phyloP scores from a whole-genome alignment of 179 eudicot species.

The Silene coronaria region DNA sequence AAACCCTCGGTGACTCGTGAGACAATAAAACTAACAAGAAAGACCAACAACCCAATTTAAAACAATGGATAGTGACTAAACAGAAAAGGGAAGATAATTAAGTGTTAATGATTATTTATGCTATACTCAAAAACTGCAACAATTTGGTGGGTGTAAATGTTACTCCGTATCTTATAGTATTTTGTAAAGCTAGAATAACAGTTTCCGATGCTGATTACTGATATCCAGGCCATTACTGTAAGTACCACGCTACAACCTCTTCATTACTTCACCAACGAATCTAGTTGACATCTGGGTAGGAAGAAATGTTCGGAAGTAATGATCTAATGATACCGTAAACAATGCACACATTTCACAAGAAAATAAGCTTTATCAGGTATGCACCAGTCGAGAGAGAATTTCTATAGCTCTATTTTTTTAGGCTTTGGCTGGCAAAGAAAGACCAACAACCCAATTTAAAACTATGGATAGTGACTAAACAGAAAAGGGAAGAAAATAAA shows the following conservation, averaged over 20 bases:
- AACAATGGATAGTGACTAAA: not conserved
- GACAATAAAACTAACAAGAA: not conserved
- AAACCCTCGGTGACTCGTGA: not conserved
- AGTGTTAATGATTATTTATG: not conserved
- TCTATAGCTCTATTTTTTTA: not conserved
- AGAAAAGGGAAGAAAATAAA: not conserved
- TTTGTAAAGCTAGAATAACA: no score
- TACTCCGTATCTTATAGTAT: no score
- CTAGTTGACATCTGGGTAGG: not conserved
- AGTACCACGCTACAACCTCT: not conserved
- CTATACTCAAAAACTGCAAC: not conserved
- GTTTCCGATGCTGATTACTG: no score
- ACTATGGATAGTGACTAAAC: not conserved
- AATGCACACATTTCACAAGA: not conserved
- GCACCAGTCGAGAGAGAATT: not conserved
- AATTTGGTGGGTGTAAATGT: no score
- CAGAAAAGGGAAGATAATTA: not conserved
- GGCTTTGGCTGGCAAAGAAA: no score
- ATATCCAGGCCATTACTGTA: no score
- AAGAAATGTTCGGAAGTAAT: not conserved
- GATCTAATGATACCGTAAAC: not conserved
- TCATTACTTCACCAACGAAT: not conserved
- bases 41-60: not conserved
- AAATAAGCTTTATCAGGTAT: not conserved
- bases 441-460: not conserved